Evolutionary conservation across 371 early-diverging fungal species (phyloP).

Genomic region (Chytridium lagenaria): DNA sequence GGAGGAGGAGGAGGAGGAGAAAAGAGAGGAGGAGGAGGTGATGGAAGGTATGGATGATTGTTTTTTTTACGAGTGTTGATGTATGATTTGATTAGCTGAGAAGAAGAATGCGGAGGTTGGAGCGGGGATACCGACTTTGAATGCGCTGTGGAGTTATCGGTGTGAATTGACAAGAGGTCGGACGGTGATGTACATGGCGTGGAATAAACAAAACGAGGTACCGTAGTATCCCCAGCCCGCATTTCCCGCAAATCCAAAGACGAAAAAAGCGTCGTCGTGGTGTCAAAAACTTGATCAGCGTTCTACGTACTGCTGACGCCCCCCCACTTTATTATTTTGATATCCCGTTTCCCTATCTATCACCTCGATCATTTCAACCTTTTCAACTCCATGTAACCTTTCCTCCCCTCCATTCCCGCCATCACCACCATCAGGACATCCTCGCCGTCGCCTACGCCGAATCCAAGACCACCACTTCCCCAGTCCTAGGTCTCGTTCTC

Average conservation of each 20-base stretch:
- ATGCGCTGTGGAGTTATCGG: constrained; percentile 56
- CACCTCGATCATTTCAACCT: no score
- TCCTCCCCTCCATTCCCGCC: no score
- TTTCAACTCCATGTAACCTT: no score
- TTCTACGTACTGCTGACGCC: no score
- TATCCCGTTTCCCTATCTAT: no score
- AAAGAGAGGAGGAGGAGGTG: not conserved
- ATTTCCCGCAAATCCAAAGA: no score
- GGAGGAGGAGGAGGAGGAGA: constrained; percentile 11
- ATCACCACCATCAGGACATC: constrained; percentile 42
- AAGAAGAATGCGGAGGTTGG: constrained; percentile 20
- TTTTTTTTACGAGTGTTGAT: constrained; percentile 13
- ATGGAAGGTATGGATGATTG: not conserved
- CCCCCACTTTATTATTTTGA: no score
- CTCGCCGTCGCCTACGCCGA: constrained; percentile 59
- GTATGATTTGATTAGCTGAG: constrained; percentile 14
- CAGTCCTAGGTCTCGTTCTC: constrained; percentile 50
- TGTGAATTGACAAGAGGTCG: constrained; percentile 60
- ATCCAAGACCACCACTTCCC: constrained; percentile 25
- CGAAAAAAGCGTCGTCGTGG: no score
- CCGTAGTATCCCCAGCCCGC: no score
- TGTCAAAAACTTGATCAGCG: no score
- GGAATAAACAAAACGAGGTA: constrained; percentile 60
- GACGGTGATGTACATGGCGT: constrained; percentile 53
- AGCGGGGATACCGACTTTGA: constrained; percentile 50